These are phyloP conservation scores for Suillus hirtellus DNA, from an alignment of 768 basidiomycete species.

Conservation along the genomic window DNA sequence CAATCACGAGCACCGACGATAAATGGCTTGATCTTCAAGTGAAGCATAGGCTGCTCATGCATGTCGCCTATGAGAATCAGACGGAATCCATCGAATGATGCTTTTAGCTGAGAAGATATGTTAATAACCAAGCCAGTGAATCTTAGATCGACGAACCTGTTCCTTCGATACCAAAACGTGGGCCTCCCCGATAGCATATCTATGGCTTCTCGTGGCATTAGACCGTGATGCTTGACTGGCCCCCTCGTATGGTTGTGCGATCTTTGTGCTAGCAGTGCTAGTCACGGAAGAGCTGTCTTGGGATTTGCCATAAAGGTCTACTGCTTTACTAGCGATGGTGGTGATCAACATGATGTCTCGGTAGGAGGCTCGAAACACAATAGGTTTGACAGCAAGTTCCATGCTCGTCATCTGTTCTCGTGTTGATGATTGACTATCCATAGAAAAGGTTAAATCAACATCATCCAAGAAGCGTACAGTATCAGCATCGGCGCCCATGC, in stretches of 20 bases:
- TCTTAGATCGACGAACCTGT: constrained; percentile 52
- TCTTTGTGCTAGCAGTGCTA: constrained; percentile 2
- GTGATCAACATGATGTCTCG: constrained; percentile 90
- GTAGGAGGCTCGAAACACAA: constrained; percentile 94
- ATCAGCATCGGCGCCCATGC: constrained; percentile 83
- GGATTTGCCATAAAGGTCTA: constrained; percentile 65
- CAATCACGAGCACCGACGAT: constrained; percentile 84
- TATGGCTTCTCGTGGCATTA: constrained; percentile 16
- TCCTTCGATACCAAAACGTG: constrained; percentile 72
- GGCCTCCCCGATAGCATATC: constrained; percentile 35
- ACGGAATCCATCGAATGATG: constrained; percentile 87
- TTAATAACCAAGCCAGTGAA: constrained; percentile 3
- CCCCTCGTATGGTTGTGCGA: neutral
- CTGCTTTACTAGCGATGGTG: constrained; percentile 82
- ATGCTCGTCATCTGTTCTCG: constrained; percentile 77
- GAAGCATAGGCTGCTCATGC: constrained; percentile 92
- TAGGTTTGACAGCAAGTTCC: constrained; percentile 76
- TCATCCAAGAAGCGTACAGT: constrained; percentile 92
- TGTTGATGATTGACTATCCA: constrained; percentile 79
- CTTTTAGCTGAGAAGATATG: constrained; percentile 61
- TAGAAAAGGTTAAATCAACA: constrained; percentile 80
- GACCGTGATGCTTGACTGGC: constrained; percentile 12
- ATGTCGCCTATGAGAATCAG: constrained; percentile 92
- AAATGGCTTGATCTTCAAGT: constrained; percentile 86
- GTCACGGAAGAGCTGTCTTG: constrained; percentile 27